A percentile compares a stretch with the other conserved stretches of the same genome.
Evolutionary conservation across 2,329 filamentous ascomycete species (phyloP).

Genomic region (Ophiosphaerella herpotricha): DNA sequence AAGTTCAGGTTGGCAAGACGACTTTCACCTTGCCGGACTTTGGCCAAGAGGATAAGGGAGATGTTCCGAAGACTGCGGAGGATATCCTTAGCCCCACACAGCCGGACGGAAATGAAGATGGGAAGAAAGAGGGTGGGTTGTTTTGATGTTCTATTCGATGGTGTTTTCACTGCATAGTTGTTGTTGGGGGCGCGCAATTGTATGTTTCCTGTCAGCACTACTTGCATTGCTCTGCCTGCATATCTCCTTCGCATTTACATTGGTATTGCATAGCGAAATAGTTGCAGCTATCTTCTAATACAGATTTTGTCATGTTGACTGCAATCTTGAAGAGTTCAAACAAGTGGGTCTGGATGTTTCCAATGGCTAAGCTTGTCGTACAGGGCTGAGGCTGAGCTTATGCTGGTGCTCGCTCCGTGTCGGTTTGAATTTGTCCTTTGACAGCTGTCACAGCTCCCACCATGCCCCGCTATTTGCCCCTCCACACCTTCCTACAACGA

Average conservation of each 20-base stretch:
- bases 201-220: neutral
- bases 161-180: neutral
- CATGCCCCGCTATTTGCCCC: slow-evolving; percentile 27
- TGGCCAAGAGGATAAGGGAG: slow-evolving; percentile 7
- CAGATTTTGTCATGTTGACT: too few species aligned
- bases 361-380: too few species aligned
- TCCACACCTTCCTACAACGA: slow-evolving; percentile 23
- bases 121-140: neutral
- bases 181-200: neutral
- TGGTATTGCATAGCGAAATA: slow-evolving; percentile 23
- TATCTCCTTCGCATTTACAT: slow-evolving; percentile 18
- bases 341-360: too few species aligned
- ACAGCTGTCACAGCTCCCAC: neutral
- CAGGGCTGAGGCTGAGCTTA: slow-evolving; percentile 9
- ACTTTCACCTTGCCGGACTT: slow-evolving; percentile 26
- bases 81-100: slow-evolving; percentile 18
- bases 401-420: too few species aligned
- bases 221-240: neutral
- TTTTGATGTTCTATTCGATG: neutral
- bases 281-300: neutral
- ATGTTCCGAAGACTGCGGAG: neutral
- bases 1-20: slow-evolving; percentile 17
- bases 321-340: too few species aligned
- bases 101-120: neutral
- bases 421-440: neutral